Evolutionary conservation across 148 eudicot genomes (phyloP).

Genomic region (Talinum fruticosum): DNA sequence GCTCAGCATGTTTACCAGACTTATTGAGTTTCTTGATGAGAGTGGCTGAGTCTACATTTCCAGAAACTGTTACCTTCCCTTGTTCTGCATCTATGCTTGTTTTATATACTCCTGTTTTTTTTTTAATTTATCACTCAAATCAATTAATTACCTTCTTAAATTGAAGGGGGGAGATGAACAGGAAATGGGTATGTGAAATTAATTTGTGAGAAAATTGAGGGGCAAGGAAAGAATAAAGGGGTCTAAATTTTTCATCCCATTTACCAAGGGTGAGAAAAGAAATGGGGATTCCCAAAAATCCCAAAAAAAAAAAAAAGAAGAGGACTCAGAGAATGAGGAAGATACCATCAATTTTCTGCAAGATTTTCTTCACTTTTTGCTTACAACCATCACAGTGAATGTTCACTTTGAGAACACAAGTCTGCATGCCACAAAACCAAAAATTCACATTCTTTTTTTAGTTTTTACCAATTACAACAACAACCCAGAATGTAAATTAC

Average conservation of each 20-base stretch:
- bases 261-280: slow-evolving; percentile 4
- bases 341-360: slow-evolving; percentile 95
- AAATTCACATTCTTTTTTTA: not conserved
- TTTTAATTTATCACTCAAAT: not conserved
- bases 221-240: slow-evolving; percentile 24
- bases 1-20: slow-evolving; percentile 71
- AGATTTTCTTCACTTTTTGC: slow-evolving; percentile 85
- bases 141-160: not conserved
- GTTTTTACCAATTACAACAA: not conserved
- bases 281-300: not conserved
- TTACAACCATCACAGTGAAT: slow-evolving; percentile 98
- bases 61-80: slow-evolving; percentile 65
- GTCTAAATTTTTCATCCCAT: slow-evolving; percentile 5
- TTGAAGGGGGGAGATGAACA: not conserved
- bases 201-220: slow-evolving; percentile 17
- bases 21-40: slow-evolving; percentile 64
- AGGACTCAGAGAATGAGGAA: slow-evolving; percentile 19
- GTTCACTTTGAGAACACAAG: slow-evolving; percentile 89
- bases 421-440: slow-evolving; percentile 57
- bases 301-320: not conserved
- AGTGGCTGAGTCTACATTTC: slow-evolving; percentile 48
- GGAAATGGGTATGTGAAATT: not conserved
- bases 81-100: slow-evolving; percentile 66
- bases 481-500: not conserved
- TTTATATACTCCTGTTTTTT: slow-evolving; percentile 63